Evolutionary conservation across 352 stramenopile species (phyloP), one percentile per base, ranked within the genome.

Genomic region (Globisporangium cederbergense): DNA sequence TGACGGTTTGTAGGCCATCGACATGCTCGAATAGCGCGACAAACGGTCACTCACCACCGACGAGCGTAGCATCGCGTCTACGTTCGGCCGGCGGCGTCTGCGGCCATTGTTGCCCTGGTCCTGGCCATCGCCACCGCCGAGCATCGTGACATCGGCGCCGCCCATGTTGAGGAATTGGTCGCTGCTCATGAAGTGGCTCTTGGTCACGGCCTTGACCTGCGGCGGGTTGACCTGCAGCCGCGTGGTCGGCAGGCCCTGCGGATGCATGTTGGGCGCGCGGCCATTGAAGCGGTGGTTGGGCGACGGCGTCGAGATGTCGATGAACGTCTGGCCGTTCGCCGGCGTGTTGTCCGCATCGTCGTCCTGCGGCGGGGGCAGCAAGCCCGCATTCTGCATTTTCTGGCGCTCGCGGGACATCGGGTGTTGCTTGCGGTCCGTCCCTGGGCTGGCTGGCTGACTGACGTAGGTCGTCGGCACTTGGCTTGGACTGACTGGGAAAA

Each of bases 301-400:
- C 51, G 75, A 83, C 58, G 81, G 81, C 58, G 81, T 90, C 30
- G 81, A 87, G 54, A 90, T 85, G 67, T 90, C 78, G 7, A 89
- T 69, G 64, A 90, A 90, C 13, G 76, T 71, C 65, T 88, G 72
- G 46, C 68, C 69, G 46, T 81, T 78, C 4, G 64, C 78, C 0
- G 80, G 79, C 36, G 82, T 89, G 68, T 78, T 82, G 61, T 86
- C 76, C 28, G 76, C 51, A 28, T 68, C 62, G 16, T 76, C 70
- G 49, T 72, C 62, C 45, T 18, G 70, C 43, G 42, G 28, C 18
- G 43, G 43, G 16, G 62, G 40, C 55, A 71, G 45, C 36, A 77
- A 38, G 5, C 68, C 70, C 32, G 76, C 74, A 64, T 72, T 49
- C 58, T 69, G 59, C 66, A 84, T 71, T 50, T 80, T 77, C 67